Conservation (phyloP, 192 early-diverging fungal genomes). For the Lunasporangiospora selenospora region DNA sequence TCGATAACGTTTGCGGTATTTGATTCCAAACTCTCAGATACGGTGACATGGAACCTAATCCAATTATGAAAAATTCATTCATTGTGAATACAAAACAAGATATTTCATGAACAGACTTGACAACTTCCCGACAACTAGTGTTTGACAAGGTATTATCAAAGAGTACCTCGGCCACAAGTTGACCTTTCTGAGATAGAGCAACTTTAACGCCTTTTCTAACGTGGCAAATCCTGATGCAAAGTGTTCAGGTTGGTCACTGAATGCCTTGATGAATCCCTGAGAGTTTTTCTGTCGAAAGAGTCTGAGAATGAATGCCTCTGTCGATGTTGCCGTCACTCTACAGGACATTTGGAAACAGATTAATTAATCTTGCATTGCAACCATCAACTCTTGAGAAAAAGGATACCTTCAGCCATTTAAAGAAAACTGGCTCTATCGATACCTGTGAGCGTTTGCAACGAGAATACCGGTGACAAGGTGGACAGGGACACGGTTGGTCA, state of each 20-base stretch:
- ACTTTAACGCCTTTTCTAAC: constrained; percentile 85
- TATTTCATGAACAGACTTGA: background rate
- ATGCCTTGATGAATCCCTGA: constrained; percentile 91
- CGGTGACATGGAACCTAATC: constrained; percentile 71
- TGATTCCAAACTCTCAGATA: constrained; percentile 61
- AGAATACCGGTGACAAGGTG: constrained; percentile 84
- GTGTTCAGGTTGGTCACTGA: constrained; percentile 85
- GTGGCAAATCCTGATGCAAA: constrained; percentile 87
- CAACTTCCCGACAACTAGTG: too few relatives aligned
- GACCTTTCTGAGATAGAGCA: constrained; percentile 80
- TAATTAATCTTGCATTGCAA: background rate
- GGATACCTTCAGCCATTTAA: constrained; percentile 1
- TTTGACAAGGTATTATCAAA: too few relatives aligned
- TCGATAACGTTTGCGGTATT: constrained; percentile 71
- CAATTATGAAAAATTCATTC: constrained; percentile 10
- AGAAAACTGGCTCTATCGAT: too few relatives aligned
- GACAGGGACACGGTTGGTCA: constrained; percentile 77
- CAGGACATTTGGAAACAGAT: too few relatives aligned
- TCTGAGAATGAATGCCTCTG: constrained; percentile 89
- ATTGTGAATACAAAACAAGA: too few relatives aligned
- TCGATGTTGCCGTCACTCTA: constrained; percentile 78
- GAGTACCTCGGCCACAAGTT: constrained; percentile 91
- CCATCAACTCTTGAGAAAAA: too few relatives aligned
- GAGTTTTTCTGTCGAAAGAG: constrained; percentile 82
- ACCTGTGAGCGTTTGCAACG: constrained; percentile 88